These are phyloP conservation scores for Dichomitus squalens DNA, from an alignment of 1,284 basidiomycete genomes.

Conservation along the genomic window DNA sequence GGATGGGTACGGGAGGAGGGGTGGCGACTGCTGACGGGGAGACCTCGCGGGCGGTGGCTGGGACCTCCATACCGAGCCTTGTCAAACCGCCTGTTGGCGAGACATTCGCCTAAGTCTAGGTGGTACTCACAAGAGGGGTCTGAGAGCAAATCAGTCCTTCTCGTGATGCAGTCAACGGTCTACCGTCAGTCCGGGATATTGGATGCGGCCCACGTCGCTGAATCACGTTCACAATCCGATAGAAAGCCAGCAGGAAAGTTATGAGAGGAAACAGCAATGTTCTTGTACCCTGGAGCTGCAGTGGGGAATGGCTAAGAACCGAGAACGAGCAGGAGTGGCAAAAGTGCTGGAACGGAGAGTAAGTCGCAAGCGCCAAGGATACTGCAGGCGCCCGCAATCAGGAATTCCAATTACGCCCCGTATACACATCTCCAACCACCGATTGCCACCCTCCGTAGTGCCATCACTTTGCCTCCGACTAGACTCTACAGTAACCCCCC, in stretches of 20 bases:
- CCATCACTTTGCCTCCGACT: neutral
- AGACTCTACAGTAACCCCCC: too few species aligned
- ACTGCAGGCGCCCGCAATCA: neutral
- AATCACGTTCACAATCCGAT: too few species aligned
- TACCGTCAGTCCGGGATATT: too few species aligned
- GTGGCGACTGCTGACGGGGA: conserved; percentile 38
- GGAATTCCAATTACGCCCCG: neutral
- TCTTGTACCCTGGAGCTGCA: too few species aligned
- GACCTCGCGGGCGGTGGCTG: conserved; percentile 36
- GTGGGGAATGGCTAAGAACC: neutral
- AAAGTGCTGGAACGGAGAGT: neutral
- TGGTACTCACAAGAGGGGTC: neutral
- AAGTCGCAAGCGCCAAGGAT: neutral
- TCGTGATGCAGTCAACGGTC: too few species aligned
- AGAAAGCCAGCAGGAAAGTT: too few species aligned
- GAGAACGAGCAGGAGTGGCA: neutral
- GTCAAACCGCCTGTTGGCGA: conserved; percentile 21
- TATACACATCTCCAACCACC: neutral
- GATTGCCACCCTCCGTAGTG: neutral
- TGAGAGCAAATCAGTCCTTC: too few species aligned
- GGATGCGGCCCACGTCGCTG: too few species aligned
- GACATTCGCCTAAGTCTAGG: neutral
- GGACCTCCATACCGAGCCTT: conserved; percentile 30
- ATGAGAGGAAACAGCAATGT: too few species aligned
- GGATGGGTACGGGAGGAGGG: conserved; percentile 10